Base-by-base conservation (phyloP, 345 rosid species). In the Lepidium africanum region DNA sequence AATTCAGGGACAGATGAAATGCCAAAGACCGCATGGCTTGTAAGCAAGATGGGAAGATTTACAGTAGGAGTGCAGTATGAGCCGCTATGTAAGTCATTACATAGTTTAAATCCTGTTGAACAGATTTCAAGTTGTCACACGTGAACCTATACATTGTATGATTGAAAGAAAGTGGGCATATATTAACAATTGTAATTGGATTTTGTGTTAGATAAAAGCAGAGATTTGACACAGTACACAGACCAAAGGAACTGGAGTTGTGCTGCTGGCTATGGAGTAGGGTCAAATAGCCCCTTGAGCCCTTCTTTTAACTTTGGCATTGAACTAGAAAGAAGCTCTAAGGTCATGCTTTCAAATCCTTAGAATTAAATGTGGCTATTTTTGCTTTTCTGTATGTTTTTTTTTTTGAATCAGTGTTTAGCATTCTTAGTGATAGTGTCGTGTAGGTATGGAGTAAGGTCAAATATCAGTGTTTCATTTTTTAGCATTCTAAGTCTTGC, bases 291-390 rank as follows among this genome's bases (percentile, higher is more conserved):
- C 72, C 97, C 96, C 52, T 74, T 90, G 70, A 83, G 89, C 58
- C 98, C 97, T 66, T 87, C 98, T 17, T 92, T 92, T 80, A 90
- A 83, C 77, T 88, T 90, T 75, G 76, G 86, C 48, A 83, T 92
- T 67, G 98, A 92, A 77, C 86, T 92, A 77, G 86, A 81, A 9
- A 86, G 80, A 74, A 81, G 81, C 75, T 88, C 96, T 58, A 84
- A 81, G 98, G 98, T 90, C 56, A 57, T 75, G 21, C 66, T 70
- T 67, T 39, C 14, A 4, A 54, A 36, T 7, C 21, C 53, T 3
- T 61, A 5, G 9, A 21, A 43, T 43, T 32, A 62, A 36, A 54
- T 10, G 38, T 39, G 33, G 39, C 7, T 47, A 10, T 57, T 37
- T 27, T 25, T 70, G 51, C n/a, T 27, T 27, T 27, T 27, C 32